Conservation (phyloP, 192 early-diverging fungal species). For the Coemansia furcata region DNA sequence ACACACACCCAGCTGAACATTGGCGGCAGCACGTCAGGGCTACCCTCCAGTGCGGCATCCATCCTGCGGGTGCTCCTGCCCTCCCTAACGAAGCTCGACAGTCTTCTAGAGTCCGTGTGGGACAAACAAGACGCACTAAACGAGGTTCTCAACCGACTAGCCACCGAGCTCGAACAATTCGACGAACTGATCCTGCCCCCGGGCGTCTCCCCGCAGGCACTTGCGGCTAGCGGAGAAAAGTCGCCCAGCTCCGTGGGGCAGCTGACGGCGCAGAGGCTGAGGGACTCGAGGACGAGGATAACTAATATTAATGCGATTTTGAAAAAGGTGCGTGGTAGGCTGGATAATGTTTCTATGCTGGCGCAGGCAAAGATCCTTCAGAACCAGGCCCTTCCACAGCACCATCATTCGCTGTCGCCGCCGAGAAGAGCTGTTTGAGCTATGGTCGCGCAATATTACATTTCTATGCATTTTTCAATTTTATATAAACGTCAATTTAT, state of each 20-base stretch:
- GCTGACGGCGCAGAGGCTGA: constrained; percentile 28
- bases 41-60: constrained; percentile 26
- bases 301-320: constrained; percentile 32
- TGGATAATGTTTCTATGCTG: constrained; percentile 49
- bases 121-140: constrained; percentile 39
- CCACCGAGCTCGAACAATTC: constrained; percentile 48
- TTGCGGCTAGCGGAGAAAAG: neutral
- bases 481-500: neutral
- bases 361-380: constrained; percentile 47
- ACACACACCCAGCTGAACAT: constrained; percentile 1
- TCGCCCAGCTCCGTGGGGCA: constrained; percentile 9
- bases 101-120: constrained; percentile 41
- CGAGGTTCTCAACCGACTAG: constrained; percentile 42
- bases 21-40: neutral
- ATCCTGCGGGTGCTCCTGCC: constrained; percentile 49
- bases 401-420: neutral
- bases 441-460: neutral
- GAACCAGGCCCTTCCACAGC: neutral
- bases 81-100: constrained; percentile 38
- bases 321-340: constrained; percentile 34
- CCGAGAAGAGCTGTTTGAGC: neutral
- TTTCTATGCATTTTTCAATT: neutral
- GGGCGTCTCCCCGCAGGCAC: neutral
- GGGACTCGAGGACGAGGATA: constrained; percentile 29
- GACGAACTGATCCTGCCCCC: constrained; percentile 39